A percentile compares a stretch with the other conserved stretches of the same genome.
Conservation (phyloP, 2,329 filamentous ascomycete genomes). For the Ascochyta lentis region DNA sequence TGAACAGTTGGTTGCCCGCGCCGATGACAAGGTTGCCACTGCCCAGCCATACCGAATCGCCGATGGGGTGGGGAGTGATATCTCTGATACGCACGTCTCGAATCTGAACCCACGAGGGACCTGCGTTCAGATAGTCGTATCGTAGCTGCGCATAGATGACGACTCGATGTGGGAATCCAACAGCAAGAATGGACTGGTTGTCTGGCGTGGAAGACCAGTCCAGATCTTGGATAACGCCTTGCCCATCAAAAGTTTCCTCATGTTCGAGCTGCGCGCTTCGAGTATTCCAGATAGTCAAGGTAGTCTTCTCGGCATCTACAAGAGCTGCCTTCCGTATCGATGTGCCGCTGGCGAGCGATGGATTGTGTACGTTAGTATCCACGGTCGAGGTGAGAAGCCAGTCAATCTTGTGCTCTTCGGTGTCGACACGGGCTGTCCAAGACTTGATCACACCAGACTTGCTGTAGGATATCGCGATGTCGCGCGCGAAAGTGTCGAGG, state of each 20-base stretch:
- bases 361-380: conserved; percentile 76
- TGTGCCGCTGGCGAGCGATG: conserved; percentile 82
- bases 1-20: conserved; percentile 87
- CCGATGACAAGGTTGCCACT: conserved; percentile 87
- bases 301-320: conserved; percentile 74
- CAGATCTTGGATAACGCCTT: conserved; percentile 81
- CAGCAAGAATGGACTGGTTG: conserved; percentile 84
- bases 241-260: conserved; percentile 73
- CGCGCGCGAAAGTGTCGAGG: conserved; percentile 83
- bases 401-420: conserved; percentile 66
- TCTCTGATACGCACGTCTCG: conserved; percentile 82
- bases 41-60: conserved; percentile 89
- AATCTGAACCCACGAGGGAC: conserved; percentile 87
- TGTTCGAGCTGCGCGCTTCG: conserved; percentile 82
- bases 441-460: conserved; percentile 76
- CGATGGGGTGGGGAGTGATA: conserved; percentile 86
- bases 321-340: conserved; percentile 86
- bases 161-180: conserved; percentile 89
- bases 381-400: conserved; percentile 85
- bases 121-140: conserved; percentile 88
- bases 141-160: conserved; percentile 84
- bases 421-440: conserved; percentile 81
- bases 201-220: conserved; percentile 95
- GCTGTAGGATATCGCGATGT: conserved; percentile 86
- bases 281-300: conserved; percentile 90